These are phyloP conservation scores for Macrocybe gigantea DNA, from an alignment of 768 basidiomycete species.

Conservation along the genomic window DNA sequence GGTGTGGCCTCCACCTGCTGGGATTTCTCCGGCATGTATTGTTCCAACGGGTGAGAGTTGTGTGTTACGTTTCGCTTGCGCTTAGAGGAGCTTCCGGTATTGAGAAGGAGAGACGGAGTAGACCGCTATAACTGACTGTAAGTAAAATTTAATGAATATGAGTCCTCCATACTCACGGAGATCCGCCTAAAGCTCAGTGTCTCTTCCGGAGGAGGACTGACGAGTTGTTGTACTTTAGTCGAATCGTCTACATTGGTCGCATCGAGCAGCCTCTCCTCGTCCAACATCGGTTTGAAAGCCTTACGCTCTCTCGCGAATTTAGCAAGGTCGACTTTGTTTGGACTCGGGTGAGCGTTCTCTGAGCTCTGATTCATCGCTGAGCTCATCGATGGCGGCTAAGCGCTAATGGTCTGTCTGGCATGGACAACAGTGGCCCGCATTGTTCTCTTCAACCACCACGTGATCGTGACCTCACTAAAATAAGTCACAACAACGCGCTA, in stretches of 20 bases:
- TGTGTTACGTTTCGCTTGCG: slow-evolving; percentile 30
- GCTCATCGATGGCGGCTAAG: slow-evolving; percentile 1
- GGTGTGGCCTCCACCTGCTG: slow-evolving; percentile 40
- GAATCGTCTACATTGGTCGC: slow-evolving; percentile 7
- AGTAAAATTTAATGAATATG: no score
- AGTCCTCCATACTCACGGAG: slow-evolving; percentile 11
- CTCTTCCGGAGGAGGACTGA: slow-evolving; percentile 65
- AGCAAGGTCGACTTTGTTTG: slow-evolving; percentile 1
- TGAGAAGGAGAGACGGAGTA: slow-evolving; percentile 12
- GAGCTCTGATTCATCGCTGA: no score
- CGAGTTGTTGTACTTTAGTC: slow-evolving; percentile 24
- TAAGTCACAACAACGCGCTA: no score
- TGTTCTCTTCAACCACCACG: no score
- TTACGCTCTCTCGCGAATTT: background rate
- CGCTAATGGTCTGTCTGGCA: no score
- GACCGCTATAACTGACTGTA: slow-evolving; percentile 9
- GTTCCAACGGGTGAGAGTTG: slow-evolving; percentile 11
- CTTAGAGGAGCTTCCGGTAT: slow-evolving; percentile 17
- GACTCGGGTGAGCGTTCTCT: background rate
- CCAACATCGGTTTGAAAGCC: no score
- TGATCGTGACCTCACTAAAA: no score
- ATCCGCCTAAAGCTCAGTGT: slow-evolving; percentile 25
- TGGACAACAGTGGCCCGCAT: no score
- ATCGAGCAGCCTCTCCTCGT: no score
- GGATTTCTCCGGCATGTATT: background rate